These are phyloP conservation scores for Ilex aquifolium DNA, from an alignment of 257 asterid genomes.

Conservation along the genomic window DNA sequence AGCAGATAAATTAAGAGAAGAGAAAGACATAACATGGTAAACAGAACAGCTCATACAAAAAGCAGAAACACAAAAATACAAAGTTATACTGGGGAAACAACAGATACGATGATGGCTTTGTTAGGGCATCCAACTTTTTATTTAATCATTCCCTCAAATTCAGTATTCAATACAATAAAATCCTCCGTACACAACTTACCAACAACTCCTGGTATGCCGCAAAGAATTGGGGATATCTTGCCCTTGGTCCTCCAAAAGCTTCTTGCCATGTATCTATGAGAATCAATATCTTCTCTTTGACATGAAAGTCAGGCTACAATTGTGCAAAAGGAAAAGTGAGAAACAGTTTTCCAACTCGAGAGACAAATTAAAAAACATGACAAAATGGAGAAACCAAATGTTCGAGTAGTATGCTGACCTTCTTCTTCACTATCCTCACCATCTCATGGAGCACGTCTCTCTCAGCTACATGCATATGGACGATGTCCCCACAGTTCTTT, in stretches of 20 bases:
- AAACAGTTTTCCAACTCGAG: neutral
- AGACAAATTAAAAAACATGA: no score
- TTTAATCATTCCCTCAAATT: no score
- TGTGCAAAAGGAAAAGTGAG: neutral
- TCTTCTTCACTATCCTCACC: constrained; percentile 64
- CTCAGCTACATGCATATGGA: constrained; percentile 78
- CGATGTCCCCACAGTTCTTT: constrained; percentile 75
- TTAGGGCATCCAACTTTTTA: no score
- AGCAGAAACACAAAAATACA: no score
- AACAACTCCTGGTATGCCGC: constrained; percentile 17
- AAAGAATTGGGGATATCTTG: constrained; percentile 18
- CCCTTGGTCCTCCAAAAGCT: constrained; percentile 23
- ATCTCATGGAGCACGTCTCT: constrained; percentile 69
- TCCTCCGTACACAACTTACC: neutral
- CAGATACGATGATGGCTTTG: no score
- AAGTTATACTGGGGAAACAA: no score
- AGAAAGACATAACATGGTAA: no score
- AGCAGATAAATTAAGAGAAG: no score
- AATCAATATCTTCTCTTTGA: constrained; percentile 15
- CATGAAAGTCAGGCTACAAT: constrained; percentile 11
- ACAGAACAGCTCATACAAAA: no score
- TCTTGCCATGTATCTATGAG: constrained; percentile 19
- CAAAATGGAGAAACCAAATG: no score
- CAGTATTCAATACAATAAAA: no score
- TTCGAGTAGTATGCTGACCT: constrained; percentile 4